These are phyloP conservation scores for Fusarium liriodendri DNA, from an alignment of 2,329 filamentous ascomycete species.

Conservation along the genomic window DNA sequence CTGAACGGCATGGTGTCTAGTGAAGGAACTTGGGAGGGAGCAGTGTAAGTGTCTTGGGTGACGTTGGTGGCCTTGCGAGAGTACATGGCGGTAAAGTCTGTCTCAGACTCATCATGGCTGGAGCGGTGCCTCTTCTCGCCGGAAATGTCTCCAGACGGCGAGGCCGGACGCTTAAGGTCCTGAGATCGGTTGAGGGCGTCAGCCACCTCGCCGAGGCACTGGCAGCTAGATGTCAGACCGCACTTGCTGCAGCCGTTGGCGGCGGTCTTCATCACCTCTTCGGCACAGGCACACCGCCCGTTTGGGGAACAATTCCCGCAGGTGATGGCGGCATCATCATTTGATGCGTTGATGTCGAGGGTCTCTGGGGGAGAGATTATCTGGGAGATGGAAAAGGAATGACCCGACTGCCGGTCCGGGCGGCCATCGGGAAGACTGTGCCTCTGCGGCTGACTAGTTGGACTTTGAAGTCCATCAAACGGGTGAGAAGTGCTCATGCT, in stretches of 20 bases:
- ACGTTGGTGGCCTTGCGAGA: conserved; percentile 54
- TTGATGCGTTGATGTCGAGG: conserved; percentile 45
- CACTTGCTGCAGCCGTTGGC: conserved; percentile 74
- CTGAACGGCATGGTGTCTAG: conserved; percentile 58
- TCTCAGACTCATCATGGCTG: conserved; percentile 70
- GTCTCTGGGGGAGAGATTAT: conserved; percentile 67
- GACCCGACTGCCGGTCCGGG: conserved; percentile 46
- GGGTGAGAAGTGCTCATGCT: conserved; percentile 43
- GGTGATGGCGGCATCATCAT: conserved; percentile 53
- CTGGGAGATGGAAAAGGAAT: conserved; percentile 66
- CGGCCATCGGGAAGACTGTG: conserved; percentile 45
- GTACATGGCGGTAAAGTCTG: conserved; percentile 79
- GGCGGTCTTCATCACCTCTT: conserved; percentile 66
- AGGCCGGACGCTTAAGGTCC: conserved; percentile 62
- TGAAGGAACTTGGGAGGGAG: conserved; percentile 52
- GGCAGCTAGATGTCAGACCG: conserved; percentile 69
- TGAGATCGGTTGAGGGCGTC: conserved; percentile 53
- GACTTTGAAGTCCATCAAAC: conserved; percentile 44
- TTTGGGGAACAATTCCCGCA: conserved; percentile 68
- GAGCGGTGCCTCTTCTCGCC: conserved; percentile 68
- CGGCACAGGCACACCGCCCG: conserved; percentile 68
- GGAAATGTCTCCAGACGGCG: conserved; percentile 55
- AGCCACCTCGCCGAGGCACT: conserved; percentile 72
- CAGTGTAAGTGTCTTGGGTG: conserved; percentile 39
- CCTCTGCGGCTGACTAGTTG: conserved; percentile 40